Evolutionary conservation across 1,284 basidiomycete species (phyloP), one percentile per base, ranked within the genome.

Genomic region (Puccinia polysora): DNA sequence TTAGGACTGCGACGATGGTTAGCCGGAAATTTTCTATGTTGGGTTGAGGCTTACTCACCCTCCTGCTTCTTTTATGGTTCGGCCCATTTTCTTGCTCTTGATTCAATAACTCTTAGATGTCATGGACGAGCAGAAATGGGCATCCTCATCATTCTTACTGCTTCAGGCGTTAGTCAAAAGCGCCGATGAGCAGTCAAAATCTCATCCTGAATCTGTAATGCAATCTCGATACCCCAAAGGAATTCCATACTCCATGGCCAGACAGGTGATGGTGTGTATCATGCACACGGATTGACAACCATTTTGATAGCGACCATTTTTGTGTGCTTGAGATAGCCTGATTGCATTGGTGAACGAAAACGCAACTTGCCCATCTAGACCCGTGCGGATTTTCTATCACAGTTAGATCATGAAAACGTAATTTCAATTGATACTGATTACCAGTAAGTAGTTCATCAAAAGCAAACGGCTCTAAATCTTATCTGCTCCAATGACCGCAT

Each of bases 71-170:
- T n/a, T n/a, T n/a, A n/a, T n/a, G n/a, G n/a, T n/a, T n/a, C n/a
- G n/a, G n/a, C n/a, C n/a, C n/a, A n/a, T n/a, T n/a, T n/a, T n/a
- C n/a, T n/a, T n/a, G n/a, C n/a, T n/a, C 30, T 60, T 28, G 40
- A 47, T 63, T 20, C 38, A n/a, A 43, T 14, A 45, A 8, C 30
- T 43, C 4, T 23, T 43, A 72, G 69, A 72, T 30, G 69, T 72
- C 10, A 72, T 72, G 69, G 69, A 72, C 49, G 69, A 72, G 28
- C 69, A 72, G 60, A 72, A 72, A 56, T 72, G 69, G 69, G 49
- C 69, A 4, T 72, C 69, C 5, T n/a, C 59, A 30, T 72, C 69
- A 3, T 72, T 72, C 23, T 30, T 72, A 28, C 49, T 72, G 49
- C 36, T 72, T 45, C 69, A 64, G 34, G 58, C 69, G 5, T 36